phyloP scores from a whole-genome alignment of 2,329 filamentous ascomycete species.

The Sclerotinia nivalis region DNA sequence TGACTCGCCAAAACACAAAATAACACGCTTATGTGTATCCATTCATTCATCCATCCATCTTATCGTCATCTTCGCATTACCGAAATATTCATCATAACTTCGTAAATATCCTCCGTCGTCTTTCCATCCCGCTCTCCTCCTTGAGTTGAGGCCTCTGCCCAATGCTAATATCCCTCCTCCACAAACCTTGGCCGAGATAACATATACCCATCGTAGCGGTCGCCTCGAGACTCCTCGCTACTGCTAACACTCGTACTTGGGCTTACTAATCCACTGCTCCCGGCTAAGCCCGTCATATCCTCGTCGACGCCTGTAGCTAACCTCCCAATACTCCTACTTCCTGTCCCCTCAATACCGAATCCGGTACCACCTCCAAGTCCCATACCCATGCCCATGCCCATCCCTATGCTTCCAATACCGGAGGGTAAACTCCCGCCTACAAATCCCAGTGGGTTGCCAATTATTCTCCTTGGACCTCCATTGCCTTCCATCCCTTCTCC shows the following conservation, averaged over 20 bases:
- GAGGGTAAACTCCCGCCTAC: conserved; percentile 7
- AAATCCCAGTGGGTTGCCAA: conserved; percentile 14
- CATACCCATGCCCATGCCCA: neutral
- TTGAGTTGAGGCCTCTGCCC: too few relatives aligned
- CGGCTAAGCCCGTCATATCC: conserved; percentile 30
- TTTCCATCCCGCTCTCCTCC: neutral
- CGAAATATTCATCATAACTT: conserved; percentile 19
- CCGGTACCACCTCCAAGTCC: conserved; percentile 11
- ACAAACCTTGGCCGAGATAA: conserved; percentile 18
- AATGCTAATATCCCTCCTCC: conserved; percentile 8
- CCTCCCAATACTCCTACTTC: conserved; percentile 10
- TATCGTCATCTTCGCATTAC: neutral
- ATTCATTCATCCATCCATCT: neutral
- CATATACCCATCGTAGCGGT: conserved; percentile 27
- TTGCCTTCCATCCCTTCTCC: conserved; percentile 26
- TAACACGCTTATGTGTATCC: neutral
- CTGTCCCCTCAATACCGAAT: conserved; percentile 16
- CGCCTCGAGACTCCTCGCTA: conserved; percentile 31
- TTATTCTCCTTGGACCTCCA: conserved; percentile 3
- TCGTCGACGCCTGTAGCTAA: conserved; percentile 34
- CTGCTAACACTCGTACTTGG: conserved; percentile 41
- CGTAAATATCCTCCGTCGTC: neutral
- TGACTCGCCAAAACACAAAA: neutral
- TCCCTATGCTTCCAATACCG: neutral
- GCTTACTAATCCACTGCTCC: conserved; percentile 39